Evolutionary conservation across 768 basidiomycete genomes (phyloP).

Genomic region (Candolleomyces efflorescens): DNA sequence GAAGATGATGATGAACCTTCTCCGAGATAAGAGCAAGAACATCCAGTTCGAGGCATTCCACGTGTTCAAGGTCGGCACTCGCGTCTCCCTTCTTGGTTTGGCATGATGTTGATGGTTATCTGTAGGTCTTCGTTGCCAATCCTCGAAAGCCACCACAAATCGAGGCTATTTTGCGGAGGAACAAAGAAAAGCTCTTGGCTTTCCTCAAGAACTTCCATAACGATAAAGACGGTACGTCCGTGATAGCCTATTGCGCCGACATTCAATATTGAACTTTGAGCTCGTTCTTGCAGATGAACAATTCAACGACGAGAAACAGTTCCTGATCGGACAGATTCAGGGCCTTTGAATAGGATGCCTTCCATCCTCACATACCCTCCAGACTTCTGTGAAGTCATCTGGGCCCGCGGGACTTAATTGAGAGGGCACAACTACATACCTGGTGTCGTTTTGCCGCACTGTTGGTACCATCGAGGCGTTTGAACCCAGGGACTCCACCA

Average conservation of each 20-base stretch:
- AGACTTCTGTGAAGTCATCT: too few relatives aligned
- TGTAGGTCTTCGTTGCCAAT: conserved; percentile 95
- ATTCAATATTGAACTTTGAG: not conserved
- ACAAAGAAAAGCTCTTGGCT: conserved; percentile 87
- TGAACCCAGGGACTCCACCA: too few relatives aligned
- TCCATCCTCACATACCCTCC: too few relatives aligned
- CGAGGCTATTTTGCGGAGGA: conserved; percentile 82
- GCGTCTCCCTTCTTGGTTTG: not conserved
- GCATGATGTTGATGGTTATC: not conserved
- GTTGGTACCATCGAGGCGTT: too few relatives aligned
- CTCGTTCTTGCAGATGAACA: conserved; percentile 68
- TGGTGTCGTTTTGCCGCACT: too few relatives aligned
- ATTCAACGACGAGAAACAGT: conserved; percentile 97
- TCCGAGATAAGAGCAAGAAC: conserved; percentile 98
- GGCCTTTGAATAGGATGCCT: conserved; percentile 41
- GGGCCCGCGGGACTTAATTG: too few relatives aligned
- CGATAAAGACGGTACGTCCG: conserved; percentile 82
- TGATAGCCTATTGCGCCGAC: conserved; percentile 5
- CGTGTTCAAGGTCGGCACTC: conserved; percentile 87
- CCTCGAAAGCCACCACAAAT: conserved; percentile 98
- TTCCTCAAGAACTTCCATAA: conserved; percentile 96
- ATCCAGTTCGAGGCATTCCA: conserved; percentile 99
- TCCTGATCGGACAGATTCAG: conserved; percentile 90
- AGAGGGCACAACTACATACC: too few relatives aligned
- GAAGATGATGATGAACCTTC: conserved; percentile 99